Evolutionary conservation across 129 eudicot genomes (phyloP).

Genomic region (Saussurea involucrata): DNA sequence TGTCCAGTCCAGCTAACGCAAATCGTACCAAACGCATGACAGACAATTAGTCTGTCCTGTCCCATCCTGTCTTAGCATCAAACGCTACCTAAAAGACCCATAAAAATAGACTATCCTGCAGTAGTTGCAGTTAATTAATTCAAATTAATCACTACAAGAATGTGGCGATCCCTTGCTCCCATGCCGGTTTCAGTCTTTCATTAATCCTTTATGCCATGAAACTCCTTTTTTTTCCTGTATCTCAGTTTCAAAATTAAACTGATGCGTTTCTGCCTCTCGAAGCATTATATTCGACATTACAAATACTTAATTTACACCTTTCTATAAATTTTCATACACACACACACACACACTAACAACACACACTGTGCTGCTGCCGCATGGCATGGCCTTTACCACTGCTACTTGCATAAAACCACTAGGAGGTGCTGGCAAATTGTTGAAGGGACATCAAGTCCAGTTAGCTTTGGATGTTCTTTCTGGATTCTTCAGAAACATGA

Average conservation of each 20-base stretch:
- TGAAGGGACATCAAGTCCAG: background rate
- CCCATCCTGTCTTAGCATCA: background rate
- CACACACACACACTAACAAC: background rate
- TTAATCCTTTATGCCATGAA: background rate
- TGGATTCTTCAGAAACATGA: background rate
- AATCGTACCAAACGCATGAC: background rate
- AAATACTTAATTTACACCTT: background rate
- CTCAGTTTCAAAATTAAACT: background rate
- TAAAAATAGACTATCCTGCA: background rate
- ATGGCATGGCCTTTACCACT: background rate
- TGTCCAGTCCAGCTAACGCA: background rate
- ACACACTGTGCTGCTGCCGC: background rate
- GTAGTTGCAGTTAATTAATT: background rate
- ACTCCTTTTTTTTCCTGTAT: background rate
- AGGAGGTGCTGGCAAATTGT: background rate
- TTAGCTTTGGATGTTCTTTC: background rate
- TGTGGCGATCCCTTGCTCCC: background rate
- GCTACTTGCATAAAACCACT: background rate
- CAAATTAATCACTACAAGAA: background rate
- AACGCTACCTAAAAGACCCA: background rate
- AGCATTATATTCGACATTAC: background rate
- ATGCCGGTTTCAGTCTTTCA: background rate
- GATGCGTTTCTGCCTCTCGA: background rate
- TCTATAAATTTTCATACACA: background rate
- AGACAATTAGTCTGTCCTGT: background rate